phyloP scores from a whole-genome alignment of 2,329 filamentous ascomycete species.

The Fusarium verrucosum region DNA sequence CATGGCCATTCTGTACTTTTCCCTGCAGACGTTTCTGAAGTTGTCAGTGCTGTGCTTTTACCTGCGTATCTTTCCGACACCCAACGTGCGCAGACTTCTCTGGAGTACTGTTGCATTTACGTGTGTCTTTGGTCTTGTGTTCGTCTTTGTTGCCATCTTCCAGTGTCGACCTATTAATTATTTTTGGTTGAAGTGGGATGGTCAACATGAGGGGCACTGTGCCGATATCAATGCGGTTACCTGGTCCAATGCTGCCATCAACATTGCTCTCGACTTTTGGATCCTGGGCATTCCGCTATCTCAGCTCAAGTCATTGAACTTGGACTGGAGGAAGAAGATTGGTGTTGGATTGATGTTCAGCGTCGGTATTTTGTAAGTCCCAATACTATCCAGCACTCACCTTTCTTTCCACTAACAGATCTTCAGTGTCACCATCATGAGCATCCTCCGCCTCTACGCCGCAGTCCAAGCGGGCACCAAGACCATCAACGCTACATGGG shows the following conservation, averaged over 20 bases:
- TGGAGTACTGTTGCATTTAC: constrained; percentile 55
- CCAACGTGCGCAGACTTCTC: constrained; percentile 52
- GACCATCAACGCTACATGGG: constrained; percentile 49
- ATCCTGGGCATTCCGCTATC: constrained; percentile 62
- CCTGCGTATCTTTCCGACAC: constrained; percentile 61
- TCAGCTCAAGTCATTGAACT: constrained; percentile 53
- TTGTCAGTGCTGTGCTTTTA: constrained; percentile 65
- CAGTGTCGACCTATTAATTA: constrained; percentile 62
- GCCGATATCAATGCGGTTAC: constrained; percentile 59
- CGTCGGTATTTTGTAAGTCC: constrained; percentile 57
- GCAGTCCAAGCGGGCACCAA: constrained; percentile 46
- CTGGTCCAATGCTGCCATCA: constrained; percentile 63
- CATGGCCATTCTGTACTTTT: constrained; percentile 58
- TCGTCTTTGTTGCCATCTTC: constrained; percentile 56
- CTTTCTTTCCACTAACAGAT: background rate
- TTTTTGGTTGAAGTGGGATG: constrained; percentile 65
- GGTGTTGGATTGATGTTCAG: constrained; percentile 62
- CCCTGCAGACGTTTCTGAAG: constrained; percentile 58
- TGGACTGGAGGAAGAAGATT: constrained; percentile 60
- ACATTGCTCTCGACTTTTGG: constrained; percentile 62
- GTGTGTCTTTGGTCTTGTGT: constrained; percentile 52
- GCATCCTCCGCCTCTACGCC: constrained; percentile 50
- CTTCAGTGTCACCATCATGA: constrained; percentile 50
- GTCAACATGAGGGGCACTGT: constrained; percentile 58
- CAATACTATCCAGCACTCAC: rapidly evolving